Conservation (phyloP, 2,329 filamentous ascomycete genomes). For the Cladosporium sp. region DNA sequence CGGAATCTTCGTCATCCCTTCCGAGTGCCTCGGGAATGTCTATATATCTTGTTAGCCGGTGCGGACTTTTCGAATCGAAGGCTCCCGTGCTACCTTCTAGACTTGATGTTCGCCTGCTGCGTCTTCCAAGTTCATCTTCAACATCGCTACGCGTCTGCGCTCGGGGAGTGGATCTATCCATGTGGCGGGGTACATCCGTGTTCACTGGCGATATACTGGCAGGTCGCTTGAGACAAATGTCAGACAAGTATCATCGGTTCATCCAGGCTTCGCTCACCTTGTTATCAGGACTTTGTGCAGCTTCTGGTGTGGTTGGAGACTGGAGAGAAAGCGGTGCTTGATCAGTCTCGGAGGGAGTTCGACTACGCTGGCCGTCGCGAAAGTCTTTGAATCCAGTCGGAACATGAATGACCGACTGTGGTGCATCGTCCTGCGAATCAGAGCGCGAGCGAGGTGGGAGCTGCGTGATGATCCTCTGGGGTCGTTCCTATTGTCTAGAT, state of each 20-base stretch:
- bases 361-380: background rate
- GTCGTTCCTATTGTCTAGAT: constrained; percentile 27
- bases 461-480: constrained; percentile 45
- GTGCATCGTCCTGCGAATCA: constrained; percentile 64
- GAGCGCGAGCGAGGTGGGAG: constrained; percentile 40
- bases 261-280: constrained; percentile 20
- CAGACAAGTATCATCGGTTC: constrained; percentile 16
- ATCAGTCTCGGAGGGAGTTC: constrained; percentile 10
- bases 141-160: constrained; percentile 79
- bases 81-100: constrained; percentile 60
- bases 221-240: constrained; percentile 28
- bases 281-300: constrained; percentile 26
- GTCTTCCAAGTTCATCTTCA: constrained; percentile 51
- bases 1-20: constrained; percentile 33
- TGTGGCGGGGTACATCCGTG: constrained; percentile 62
- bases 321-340: constrained; percentile 26
- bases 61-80: background rate
- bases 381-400: constrained; percentile 78
- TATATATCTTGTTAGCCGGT: constrained; percentile 22
- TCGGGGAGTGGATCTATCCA: constrained; percentile 70
- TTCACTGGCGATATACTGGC: constrained; percentile 62
- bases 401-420: constrained; percentile 86
- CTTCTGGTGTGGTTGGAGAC: constrained; percentile 34
- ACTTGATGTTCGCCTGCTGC: constrained; percentile 64
- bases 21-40: constrained; percentile 47